Conservation (phyloP, 106 monocot species). For the Dactylorhiza incarnata region DNA sequence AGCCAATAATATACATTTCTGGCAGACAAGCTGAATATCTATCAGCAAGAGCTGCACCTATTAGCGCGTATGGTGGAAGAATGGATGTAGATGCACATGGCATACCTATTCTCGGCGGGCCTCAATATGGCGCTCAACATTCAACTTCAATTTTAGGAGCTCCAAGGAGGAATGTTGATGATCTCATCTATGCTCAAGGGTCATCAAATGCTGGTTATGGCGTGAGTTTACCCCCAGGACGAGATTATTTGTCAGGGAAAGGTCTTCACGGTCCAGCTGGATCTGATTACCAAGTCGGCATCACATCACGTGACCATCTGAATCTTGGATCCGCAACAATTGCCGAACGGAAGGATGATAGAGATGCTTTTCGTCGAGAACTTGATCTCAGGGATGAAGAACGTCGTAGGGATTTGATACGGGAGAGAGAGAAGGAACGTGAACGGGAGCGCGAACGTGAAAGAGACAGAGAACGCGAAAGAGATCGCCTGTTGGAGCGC, state of each 20-base stretch:
- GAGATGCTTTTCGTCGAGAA: conserved; percentile 54
- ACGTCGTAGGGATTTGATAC: conserved; percentile 57
- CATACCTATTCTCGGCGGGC: conserved; percentile 46
- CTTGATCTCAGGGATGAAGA: conserved; percentile 75
- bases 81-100: conserved; percentile 64
- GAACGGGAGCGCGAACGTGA: conserved; percentile 26
- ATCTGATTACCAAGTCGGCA: conserved; percentile 46
- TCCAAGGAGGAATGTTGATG: conserved; percentile 59
- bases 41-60: conserved; percentile 60
- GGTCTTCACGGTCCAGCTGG: conserved; percentile 44
- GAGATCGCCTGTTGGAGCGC: conserved; percentile 26
- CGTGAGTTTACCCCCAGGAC: conserved; percentile 71
- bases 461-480: conserved; percentile 38
- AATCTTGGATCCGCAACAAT: conserved; percentile 36
- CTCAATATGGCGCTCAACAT: conserved; percentile 55
- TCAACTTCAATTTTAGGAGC: conserved; percentile 65
- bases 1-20: conserved; percentile 67
- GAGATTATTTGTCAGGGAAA: conserved; percentile 78
- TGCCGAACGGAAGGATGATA: conserved; percentile 59
- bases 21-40: conserved; percentile 96
- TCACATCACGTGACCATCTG: conserved; percentile 50
- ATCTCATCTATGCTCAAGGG: conserved; percentile 56
- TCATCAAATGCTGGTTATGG: conserved; percentile 52
- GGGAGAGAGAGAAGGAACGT: conserved; percentile 62
- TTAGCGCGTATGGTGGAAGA: conserved; percentile 58